phyloP scores from a whole-genome alignment of 768 basidiomycete genomes.

The Mycena latifolia region DNA sequence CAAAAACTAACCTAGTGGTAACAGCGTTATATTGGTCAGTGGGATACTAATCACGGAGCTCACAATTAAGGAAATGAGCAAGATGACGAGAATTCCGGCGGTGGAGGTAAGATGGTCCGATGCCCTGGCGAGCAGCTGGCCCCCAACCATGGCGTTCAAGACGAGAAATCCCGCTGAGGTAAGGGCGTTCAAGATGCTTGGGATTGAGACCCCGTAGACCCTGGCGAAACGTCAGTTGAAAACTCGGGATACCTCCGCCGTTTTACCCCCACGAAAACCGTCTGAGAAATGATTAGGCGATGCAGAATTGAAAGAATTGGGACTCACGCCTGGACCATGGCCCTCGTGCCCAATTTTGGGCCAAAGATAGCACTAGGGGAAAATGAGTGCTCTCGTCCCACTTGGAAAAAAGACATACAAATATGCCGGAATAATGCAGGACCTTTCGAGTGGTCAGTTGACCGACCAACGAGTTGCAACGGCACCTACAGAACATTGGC shows the following conservation, averaged over 20 bases:
- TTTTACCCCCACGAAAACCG: conserved; percentile 47
- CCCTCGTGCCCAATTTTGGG: conserved; percentile 83
- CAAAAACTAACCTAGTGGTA: conserved; percentile 65
- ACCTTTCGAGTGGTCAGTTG: conserved; percentile 1
- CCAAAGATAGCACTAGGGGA: conserved; percentile 70
- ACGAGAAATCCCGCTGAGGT: conserved; percentile 75
- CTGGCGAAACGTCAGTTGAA: conserved; percentile 46
- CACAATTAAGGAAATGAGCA: conserved; percentile 52
- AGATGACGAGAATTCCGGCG: conserved; percentile 55
- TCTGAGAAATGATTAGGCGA: conserved; percentile 11
- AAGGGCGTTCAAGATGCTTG: conserved; percentile 68
- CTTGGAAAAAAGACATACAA: conserved; percentile 60
- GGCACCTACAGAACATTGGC: conserved; percentile 27
- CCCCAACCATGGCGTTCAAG: conserved; percentile 76
- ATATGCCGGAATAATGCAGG: conserved; percentile 69
- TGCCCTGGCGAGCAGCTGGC: conserved; percentile 72
- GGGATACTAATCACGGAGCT: conserved; percentile 24
- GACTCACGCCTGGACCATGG: conserved; percentile 74
- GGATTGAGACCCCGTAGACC: conserved; percentile 66
- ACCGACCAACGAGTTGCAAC: too few species aligned
- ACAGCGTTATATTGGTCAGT: neutral
- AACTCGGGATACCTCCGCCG: neutral
- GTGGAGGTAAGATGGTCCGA: conserved; percentile 53
- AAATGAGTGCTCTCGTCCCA: neutral
- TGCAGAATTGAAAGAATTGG: conserved; percentile 59